phyloP scores from a whole-genome alignment of 2,329 filamentous ascomycete genomes.

The Cladobotryum mycophilum region DNA sequence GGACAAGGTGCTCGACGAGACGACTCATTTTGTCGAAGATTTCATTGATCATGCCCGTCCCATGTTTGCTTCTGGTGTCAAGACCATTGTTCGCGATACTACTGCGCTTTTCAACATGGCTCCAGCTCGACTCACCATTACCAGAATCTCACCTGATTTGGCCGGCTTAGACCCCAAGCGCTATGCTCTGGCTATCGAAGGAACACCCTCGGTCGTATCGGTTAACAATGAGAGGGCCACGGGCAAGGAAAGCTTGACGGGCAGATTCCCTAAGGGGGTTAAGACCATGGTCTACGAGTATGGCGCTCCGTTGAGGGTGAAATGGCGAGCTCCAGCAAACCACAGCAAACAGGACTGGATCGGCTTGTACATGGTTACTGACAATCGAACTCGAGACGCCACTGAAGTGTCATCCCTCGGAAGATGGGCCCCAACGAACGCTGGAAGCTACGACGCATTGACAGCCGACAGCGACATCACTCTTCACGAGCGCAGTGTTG shows the following conservation, averaged over 20 bases:
- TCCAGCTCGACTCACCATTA: conserved; percentile 78
- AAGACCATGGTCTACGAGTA: conserved; percentile 81
- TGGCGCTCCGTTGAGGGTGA: conserved; percentile 80
- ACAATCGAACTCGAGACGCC: conserved; percentile 79
- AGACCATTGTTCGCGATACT: conserved; percentile 81
- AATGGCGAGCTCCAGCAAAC: conserved; percentile 81
- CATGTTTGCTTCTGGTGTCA: conserved; percentile 79
- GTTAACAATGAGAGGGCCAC: conserved; percentile 54
- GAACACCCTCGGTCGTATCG: conserved; percentile 48
- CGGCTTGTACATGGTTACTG: conserved; percentile 90
- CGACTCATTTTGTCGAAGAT: conserved; percentile 83
- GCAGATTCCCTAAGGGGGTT: conserved; percentile 60
- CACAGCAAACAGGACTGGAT: conserved; percentile 94
- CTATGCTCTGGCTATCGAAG: conserved; percentile 72
- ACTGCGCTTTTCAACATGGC: conserved; percentile 84
- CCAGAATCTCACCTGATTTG: conserved; percentile 70
- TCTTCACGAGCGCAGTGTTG: conserved; percentile 55
- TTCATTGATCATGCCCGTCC: conserved; percentile 80
- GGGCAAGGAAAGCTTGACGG: conserved; percentile 67
- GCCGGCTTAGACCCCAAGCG: conserved; percentile 72
- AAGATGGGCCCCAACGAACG: conserved; percentile 79
- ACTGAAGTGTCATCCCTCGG: conserved; percentile 82
- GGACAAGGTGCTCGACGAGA: conserved; percentile 80
- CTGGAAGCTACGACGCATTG: conserved; percentile 67
- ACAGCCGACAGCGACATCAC: conserved; percentile 73